These are phyloP conservation scores for Boletus barrowsii DNA, from an alignment of 768 basidiomycete genomes.

Conservation along the genomic window DNA sequence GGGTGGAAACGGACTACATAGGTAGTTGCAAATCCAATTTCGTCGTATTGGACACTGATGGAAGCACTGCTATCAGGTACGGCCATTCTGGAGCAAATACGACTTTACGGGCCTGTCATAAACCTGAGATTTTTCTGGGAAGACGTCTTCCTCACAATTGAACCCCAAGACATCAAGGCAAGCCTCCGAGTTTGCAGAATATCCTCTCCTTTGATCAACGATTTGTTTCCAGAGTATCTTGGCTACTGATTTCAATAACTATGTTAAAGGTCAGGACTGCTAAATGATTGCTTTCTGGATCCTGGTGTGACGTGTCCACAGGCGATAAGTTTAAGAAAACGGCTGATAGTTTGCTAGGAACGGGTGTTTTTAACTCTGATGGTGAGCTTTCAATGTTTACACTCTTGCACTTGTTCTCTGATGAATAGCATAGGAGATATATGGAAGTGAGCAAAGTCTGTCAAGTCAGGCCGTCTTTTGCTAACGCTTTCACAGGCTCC, in stretches of 20 bases:
- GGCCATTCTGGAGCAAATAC: slow-evolving; percentile 20
- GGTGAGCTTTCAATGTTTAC: slow-evolving; percentile 26
- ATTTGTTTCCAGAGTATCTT: slow-evolving; percentile 33
- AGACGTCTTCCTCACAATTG: slow-evolving; percentile 45
- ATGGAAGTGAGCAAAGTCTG: slow-evolving; percentile 53
- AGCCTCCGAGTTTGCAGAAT: neutral
- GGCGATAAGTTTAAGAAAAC: slow-evolving; percentile 32
- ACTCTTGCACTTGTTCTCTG: neutral
- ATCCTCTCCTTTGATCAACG: neutral
- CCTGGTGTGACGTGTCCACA: slow-evolving; percentile 9
- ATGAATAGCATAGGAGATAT: slow-evolving; percentile 46
- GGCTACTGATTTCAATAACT: slow-evolving; percentile 42
- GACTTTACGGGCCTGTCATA: slow-evolving; percentile 27
- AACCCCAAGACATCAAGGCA: slow-evolving; percentile 48
- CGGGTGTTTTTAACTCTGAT: slow-evolving; percentile 56
- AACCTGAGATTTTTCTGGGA: slow-evolving; percentile 51
- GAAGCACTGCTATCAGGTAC: slow-evolving; percentile 18
- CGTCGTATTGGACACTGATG: neutral
- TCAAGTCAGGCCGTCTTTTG: neutral
- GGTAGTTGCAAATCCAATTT: slow-evolving; percentile 21
- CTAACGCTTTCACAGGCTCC: slow-evolving; percentile 41
- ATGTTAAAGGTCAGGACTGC: slow-evolving; percentile 37
- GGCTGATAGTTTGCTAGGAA: slow-evolving; percentile 40
- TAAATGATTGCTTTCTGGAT: neutral
- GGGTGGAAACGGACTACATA: slow-evolving; percentile 32